Evolutionary conservation across 371 early-diverging fungal genomes (phyloP), one percentile per base, ranked within the genome.

Genomic region (Mortierella sp.): DNA sequence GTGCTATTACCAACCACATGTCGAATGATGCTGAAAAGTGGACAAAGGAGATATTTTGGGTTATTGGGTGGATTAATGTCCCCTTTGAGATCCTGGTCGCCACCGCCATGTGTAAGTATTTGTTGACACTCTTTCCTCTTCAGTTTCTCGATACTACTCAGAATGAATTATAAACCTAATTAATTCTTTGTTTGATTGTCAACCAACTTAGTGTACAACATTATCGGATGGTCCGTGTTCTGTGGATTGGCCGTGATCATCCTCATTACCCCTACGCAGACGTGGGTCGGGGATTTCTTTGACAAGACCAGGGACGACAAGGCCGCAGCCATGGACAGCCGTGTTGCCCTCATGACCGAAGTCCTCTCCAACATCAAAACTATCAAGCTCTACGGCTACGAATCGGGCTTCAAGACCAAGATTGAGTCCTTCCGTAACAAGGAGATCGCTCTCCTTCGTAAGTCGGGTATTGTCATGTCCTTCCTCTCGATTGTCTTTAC

Each of bases 1-100:
- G 91, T 1, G 87, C 95, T 78, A 97, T 98, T 78, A 96, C 96
- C 28, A 98, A 98, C 78, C 94, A 92, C 70, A 97, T 97, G 98
- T 74, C 87, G 19, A 82, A 82, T 24, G 87, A 86, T 57, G 82
- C 80, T 1, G 87, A 86, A 42, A 76, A 79, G 54, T 52, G 78
- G 55, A 42, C 73, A 0, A 76, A 74, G 21, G 63, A 80, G 16
- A 34, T 80, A 78, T 26, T 26, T 78, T 10, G 47, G 76, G 7
- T 78, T 78, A 0, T 75, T 84, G 58, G 78, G 3, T 68, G 68
- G 68, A 68, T 68, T 1, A 21, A 78, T 60, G 54, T 84, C 26
- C 77, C 78, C 13, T 5, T 84, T 21, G 84, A 75, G 0, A 78
- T 72, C 24, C 78, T 68, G 21, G 34, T 68, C 44, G 68, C 68